Evolutionary conservation across 2,329 filamentous ascomycete species (phyloP), one percentile per base, ranked within the genome.

Genomic region (Thermoascus crustaceus): DNA sequence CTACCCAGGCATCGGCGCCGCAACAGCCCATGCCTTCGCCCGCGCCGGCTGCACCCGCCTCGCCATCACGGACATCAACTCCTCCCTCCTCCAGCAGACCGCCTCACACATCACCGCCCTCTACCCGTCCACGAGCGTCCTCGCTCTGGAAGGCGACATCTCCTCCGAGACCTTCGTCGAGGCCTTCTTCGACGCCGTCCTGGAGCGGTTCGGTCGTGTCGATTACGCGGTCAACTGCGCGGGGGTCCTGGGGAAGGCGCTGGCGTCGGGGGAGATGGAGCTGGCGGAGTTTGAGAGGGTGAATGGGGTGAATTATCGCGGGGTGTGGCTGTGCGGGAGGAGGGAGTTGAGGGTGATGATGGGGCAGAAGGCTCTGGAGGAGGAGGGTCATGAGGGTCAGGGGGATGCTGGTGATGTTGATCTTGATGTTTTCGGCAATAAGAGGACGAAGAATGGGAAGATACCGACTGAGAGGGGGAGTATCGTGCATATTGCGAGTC

Each of bases 191-290:
- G 52, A 55, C 2, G 48, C 60, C 30, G 60, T 61, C 0, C 64
- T 65, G 2, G 48, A 55, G 9, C 49, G 57, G 31, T 76, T 76
- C 48, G 71, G 71, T 6, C 58, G 73, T 3, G 56, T 78, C 26
- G 73, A 78, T 44, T 61, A 73, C 22, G 72, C 70, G 0, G 61
- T 76, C 32, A 76, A 77, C 46, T 70, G 72, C 26, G 73, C 73
- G 1, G 74, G 73, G 2, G 64, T 76, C 17, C 56, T 29, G 14
- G 26, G 26, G 4, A 29, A 29, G 7, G 14, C 26, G 5, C 13
- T 29, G n/a, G 26, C 13, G n/a, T 29, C 26, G 9, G 8, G 26
- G 19, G 71, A 76, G 32, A 71, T 64, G n/a, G 48, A 61, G 0
- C 50, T 62, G 1, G 60, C 62, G 1, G 60, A 59, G 7, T 78